phyloP scores from a whole-genome alignment of 2,329 filamentous ascomycete genomes.

The Penicillium italicum region DNA sequence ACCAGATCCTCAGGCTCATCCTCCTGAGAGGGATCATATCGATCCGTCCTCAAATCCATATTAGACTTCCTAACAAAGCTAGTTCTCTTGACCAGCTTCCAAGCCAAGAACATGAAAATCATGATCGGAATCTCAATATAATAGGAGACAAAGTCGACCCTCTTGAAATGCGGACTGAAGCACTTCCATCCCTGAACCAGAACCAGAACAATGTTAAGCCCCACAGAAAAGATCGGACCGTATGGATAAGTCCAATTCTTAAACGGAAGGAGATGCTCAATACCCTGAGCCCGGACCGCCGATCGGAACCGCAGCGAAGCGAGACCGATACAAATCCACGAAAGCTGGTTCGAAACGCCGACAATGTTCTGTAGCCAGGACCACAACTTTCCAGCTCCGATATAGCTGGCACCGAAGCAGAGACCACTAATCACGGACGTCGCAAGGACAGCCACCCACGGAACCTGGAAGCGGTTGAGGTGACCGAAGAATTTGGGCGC shows the following conservation, averaged over 20 bases:
- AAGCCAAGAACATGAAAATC: constrained; percentile 52
- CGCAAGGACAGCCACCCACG: constrained; percentile 53
- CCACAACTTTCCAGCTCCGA: constrained; percentile 63
- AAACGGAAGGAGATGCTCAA: constrained; percentile 60
- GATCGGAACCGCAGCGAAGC: constrained; percentile 63
- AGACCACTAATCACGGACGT: constrained; percentile 55
- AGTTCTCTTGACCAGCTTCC: constrained; percentile 53
- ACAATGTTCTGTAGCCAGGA: constrained; percentile 66
- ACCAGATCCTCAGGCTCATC: constrained; percentile 27
- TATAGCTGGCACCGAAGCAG: constrained; percentile 63
- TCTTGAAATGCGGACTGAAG: constrained; percentile 58
- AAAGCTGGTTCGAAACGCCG: constrained; percentile 64
- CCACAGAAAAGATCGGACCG: constrained; percentile 56
- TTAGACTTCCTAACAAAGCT: constrained; percentile 44
- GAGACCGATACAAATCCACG: constrained; percentile 61
- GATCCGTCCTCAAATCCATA: constrained; percentile 54
- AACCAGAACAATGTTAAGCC: constrained; percentile 58
- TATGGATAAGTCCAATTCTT: constrained; percentile 65
- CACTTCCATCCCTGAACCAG: constrained; percentile 59
- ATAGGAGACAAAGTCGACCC: constrained; percentile 60
- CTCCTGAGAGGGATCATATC: constrained; percentile 31
- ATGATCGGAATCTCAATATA: constrained; percentile 63
- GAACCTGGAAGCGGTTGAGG: constrained; percentile 50
- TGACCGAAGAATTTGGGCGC: constrained; percentile 55
- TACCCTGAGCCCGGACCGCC: constrained; percentile 55